These are phyloP conservation scores for Penicillium sp. DNA, from an alignment of 2,329 filamentous ascomycete genomes.

Conservation along the genomic window DNA sequence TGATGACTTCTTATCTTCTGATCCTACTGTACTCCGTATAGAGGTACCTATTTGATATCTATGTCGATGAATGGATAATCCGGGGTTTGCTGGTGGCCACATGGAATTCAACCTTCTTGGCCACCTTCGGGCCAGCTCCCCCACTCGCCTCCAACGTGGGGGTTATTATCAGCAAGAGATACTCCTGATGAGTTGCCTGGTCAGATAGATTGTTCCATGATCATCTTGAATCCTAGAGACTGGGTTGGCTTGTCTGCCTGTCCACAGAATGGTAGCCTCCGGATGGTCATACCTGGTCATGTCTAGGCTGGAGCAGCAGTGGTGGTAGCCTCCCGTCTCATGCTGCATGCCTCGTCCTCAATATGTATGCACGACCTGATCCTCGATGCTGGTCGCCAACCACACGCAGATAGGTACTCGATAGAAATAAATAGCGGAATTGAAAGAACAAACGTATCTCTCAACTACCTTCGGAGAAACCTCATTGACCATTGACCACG, in stretches of 20 bases:
- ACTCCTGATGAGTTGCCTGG: not conserved
- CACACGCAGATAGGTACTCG: not conserved
- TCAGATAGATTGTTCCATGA: not conserved
- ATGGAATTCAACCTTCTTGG: not conserved
- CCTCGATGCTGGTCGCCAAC: not conserved
- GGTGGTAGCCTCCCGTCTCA: not conserved
- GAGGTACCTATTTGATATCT: not conserved
- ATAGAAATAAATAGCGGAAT: not conserved
- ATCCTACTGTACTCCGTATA: too few relatives aligned
- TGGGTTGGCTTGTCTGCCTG: not conserved
- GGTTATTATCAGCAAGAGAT: not conserved
- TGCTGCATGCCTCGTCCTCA: not conserved
- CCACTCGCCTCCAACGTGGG: conserved; percentile 4
- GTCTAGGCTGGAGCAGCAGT: not conserved
- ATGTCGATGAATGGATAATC: not conserved
- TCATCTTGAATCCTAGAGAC: not conserved
- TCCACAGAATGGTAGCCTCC: not conserved
- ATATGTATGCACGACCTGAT: not conserved
- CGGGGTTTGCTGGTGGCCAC: not conserved
- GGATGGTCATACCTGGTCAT: not conserved
- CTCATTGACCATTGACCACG: not conserved
- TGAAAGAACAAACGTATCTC: not conserved
- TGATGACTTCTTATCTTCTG: not conserved
- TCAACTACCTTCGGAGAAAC: not conserved
- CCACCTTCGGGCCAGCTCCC: not conserved